Conservation (phyloP, 441 rosid genomes). For the Iberis amara region DNA sequence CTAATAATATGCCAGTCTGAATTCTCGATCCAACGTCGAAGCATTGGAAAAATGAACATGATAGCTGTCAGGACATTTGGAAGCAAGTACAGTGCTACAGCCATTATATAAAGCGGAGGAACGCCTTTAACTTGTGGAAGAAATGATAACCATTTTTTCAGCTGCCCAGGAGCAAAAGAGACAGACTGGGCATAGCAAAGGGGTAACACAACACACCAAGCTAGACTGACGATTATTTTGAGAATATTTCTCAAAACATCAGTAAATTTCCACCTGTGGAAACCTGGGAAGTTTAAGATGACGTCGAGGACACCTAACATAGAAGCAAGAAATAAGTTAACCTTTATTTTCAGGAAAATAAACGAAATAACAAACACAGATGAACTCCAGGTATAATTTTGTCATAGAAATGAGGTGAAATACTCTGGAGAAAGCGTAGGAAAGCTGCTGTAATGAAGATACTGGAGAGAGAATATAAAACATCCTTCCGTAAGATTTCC, state of each 20-base stretch:
- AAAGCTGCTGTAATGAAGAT: constrained; percentile 91
- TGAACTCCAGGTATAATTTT: constrained; percentile 9
- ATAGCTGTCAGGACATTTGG: constrained; percentile 73
- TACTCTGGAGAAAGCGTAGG: constrained; percentile 89
- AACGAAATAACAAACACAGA: constrained; percentile 18
- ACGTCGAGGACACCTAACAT: constrained; percentile 80
- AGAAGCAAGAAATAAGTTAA: constrained; percentile 22
- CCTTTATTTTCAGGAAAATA: constrained; percentile 18
- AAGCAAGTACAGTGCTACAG: constrained; percentile 67
- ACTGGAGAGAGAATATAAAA: constrained; percentile 69
- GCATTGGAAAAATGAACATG: constrained; percentile 91
- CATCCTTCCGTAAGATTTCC: constrained; percentile 55
- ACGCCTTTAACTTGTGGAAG: constrained; percentile 59
- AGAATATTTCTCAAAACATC: constrained; percentile 68
- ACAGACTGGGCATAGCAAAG: constrained; percentile 60
- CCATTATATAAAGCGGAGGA: constrained; percentile 72
- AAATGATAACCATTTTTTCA: constrained; percentile 46
- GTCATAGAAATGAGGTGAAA: constrained; percentile 20
- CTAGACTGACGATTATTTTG: constrained; percentile 68
- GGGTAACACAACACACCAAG: constrained; percentile 78
- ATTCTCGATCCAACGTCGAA: constrained; percentile 94
- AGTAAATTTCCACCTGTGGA: constrained; percentile 82
- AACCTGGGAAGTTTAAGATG: constrained; percentile 90
- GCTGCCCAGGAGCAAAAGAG: constrained; percentile 37
- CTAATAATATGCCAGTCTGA: constrained; percentile 90